Conservation (phyloP, 192 early-diverging fungal species). For the Chytriomyces sp. region DNA sequence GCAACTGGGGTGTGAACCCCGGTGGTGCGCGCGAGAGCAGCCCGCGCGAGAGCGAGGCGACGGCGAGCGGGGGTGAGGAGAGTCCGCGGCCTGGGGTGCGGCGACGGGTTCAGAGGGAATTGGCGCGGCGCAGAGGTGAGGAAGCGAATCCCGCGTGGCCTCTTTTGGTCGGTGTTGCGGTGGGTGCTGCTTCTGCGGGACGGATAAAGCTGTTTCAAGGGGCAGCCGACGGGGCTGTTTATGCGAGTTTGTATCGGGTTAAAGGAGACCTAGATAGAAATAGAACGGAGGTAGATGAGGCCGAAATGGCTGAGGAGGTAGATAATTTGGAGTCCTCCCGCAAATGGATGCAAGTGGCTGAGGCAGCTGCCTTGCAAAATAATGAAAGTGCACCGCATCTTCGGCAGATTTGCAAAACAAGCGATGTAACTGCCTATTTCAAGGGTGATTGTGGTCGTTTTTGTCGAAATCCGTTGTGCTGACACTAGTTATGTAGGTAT, state of each 20-base stretch:
- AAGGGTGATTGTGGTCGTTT: neutral
- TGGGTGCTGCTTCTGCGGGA: neutral
- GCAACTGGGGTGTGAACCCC: constrained; percentile 1
- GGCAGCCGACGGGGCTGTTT: neutral
- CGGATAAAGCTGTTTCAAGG: neutral
- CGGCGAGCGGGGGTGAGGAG: no score
- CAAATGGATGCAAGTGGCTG: neutral
- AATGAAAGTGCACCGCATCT: neutral
- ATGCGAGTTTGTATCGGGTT: neutral
- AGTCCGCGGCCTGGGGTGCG: neutral
- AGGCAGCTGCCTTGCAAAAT: neutral
- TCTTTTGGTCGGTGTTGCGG: neutral
- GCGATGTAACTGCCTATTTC: neutral
- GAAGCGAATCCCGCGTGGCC: neutral
- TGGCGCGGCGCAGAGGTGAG: neutral
- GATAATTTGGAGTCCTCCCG: neutral
- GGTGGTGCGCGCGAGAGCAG: no score
- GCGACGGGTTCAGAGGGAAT: neutral
- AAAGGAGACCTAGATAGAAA: neutral
- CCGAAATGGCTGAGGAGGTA: neutral
- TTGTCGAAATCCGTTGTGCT: neutral
- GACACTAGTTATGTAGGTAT: neutral
- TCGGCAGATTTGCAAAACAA: neutral
- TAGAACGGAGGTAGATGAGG: neutral
- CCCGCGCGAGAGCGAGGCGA: no score